These are phyloP conservation scores for Glomus cerebriforme DNA, from an alignment of 192 early-diverging fungal species.

Conservation along the genomic window DNA sequence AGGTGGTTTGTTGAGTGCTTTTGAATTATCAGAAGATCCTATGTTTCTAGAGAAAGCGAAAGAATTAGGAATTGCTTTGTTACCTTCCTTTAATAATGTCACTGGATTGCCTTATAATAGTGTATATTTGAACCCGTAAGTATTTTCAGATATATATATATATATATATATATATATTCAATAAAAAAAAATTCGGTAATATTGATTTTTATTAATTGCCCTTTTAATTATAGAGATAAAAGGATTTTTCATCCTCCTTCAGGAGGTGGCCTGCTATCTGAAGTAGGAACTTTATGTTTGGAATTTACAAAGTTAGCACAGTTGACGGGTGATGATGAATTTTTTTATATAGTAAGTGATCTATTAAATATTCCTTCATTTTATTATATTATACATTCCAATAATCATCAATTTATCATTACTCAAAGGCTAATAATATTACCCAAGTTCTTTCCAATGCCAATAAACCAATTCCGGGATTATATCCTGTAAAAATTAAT, in stretches of 20 bases:
- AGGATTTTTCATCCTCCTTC: no score
- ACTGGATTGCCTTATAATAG: conserved; percentile 69
- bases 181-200: no score
- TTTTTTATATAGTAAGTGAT: conserved; percentile 56
- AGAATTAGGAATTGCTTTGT: conserved; percentile 64
- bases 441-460: conserved; percentile 52
- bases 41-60: conserved; percentile 70
- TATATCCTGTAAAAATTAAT: conserved; percentile 63
- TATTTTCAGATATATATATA: no score
- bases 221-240: no score
- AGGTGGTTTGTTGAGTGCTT: conserved; percentile 81
- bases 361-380: background rate
- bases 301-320: conserved; percentile 83
- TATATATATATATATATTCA: no score
- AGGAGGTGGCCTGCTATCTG: conserved; percentile 49
- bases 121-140: no score
- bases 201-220: no score
- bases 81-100: conserved; percentile 72
- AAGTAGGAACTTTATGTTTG: conserved; percentile 80
- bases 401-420: background rate
- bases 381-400: no score
- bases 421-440: conserved; percentile 51
- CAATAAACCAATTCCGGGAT: conserved; percentile 47
- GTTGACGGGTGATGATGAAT: conserved; percentile 71
- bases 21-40: conserved; percentile 76